Base-by-base conservation (phyloP, 192 early-diverging fungal genomes). In the Gonapodya sp. region DNA sequence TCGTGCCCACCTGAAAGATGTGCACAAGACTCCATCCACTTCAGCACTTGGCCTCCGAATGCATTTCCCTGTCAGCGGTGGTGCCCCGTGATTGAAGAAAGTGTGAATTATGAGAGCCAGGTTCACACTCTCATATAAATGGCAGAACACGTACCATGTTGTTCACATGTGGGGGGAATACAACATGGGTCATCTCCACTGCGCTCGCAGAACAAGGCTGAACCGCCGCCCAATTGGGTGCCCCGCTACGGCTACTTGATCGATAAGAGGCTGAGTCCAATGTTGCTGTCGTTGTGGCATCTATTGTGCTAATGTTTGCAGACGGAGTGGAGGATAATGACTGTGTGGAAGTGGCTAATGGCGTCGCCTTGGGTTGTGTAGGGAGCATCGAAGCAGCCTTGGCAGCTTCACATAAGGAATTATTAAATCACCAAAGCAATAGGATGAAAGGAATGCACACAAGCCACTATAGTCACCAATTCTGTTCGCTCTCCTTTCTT, bases 131-230 rank as follows among this genome's bases (percentile, higher is more conserved):
- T n/a, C n/a, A n/a, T n/a, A n/a, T n/a, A n/a, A n/a, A n/a, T n/a
- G n/a, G n/a, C n/a, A n/a, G 8, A 16, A 16, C 46, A 64, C 46
- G 46, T 24, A 64, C 46, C 73, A 32, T 80, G 31, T 80, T 87
- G 73, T 93, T 93, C 18, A 91, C 92, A 80, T 94, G 93, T 36
- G 93, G 92, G 8, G 93, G 93, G 83, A 93, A 85, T 1, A 93
- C 92, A 77, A 92, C 80, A 46, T 93, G 87, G 0, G 90, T 89
- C 1, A 89, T 85, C 80, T 93, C 91, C 2, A 91, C 83, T 24
- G 73, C 83, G 36, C 83, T 86, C 32, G 73, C 35, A 82, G 36
- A 83, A 36, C 31, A 82, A 0, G 36, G 32, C 30, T 80, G 79
- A 0, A 82, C 83, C 0, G 73, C 36, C 14, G 81, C 82, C 78